Evolutionary conservation across 2,329 filamentous ascomycete species (phyloP), one percentile per base, ranked within the genome.

Genomic region (Cladosporium sp.): DNA sequence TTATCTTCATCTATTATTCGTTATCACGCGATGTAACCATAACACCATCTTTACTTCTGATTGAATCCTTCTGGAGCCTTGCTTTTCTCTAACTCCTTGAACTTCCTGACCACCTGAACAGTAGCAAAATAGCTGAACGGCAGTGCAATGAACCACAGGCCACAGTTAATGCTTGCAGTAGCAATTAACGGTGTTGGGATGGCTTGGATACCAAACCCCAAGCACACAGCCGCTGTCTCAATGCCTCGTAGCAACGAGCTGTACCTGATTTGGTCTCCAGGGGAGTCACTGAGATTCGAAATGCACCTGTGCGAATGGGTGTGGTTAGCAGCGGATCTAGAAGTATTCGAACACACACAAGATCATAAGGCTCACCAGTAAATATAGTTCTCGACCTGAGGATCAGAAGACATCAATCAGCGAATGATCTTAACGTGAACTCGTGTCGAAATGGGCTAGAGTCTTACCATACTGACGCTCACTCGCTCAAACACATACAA

Each of bases 181-280:
- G 61, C 61, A 11, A 64, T 64, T 18, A 64, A 26, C 1, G 61
- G 61, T 12, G 61, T 64, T 21, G 61, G 61, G 30, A 64, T 64
- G 7, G 61, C 61, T 26, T 64, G 61, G 1, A 64, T 41, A 1
- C 61, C 61, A n/a, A 64, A 64, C 7, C 61, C 61, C 21, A 64
- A 36, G 28, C 61, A 64, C 6, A 64, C 61, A 34, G 61, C 61
- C 18, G 61, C 61, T 26, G 61, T 64, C 26, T 64, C 61, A 26
- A 64, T 64, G 51, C 61, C 61, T 30, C 61, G 26, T 11, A 64
- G 26, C 61, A 64, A 57, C 6, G 61, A 64, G 36, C 51, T 57
- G 18, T 64, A 64, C 26, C 61, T 55, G 61, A 64, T 64, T 28
- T 64, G 61, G 36, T 64, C 61, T n/a, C 61, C 61, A 2, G 61